Evolutionary conservation across 106 monocot species (phyloP), one percentile per base, ranked within the genome.

Genomic region (Acorus calamus): DNA sequence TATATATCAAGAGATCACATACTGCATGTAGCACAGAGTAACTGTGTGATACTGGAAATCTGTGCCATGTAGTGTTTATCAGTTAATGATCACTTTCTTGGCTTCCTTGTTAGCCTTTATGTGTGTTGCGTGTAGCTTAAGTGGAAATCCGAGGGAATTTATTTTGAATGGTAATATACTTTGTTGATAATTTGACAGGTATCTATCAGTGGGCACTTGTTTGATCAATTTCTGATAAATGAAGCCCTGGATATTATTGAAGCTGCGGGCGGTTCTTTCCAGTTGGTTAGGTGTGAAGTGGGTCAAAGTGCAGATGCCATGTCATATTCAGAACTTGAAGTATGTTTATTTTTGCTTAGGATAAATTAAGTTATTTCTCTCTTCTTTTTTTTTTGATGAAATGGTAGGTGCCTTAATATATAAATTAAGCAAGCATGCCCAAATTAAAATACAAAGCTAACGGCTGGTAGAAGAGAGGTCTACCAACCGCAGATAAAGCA

Each of bases 241-340:
- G 91, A 98, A 48, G 91, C 98, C 47, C 65, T 98, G 57, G 92
- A 98, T 77, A 74, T 85, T 62, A 92, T 98, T 77, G 98, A 98
- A 86, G 61, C 71, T 65, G 78, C 76, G 63, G 85, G 91, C 57
- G 98, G 98, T 68, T 92, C 98, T 62, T 98, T 98, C 61, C 79
- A 57, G 14, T 57, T 98, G 60, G 66, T 88, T 49, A 98, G 71
- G 54, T 98, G 91, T 72, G 87, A 91, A 66, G 85, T 98, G 5
- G 98, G 98, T 47, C 91, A 92, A 81, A 98, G 71, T 72, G 61
- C 75, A 58, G 49, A 81, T 71, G 69, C 70, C 53, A 83, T 79
- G 73, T 92, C 98, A 53, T 98, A 91, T 57, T 98, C 88, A n/a
- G 92, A 92, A 81, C 81, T 98, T 52, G 83, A 92, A 69, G 98